Evolutionary conservation across 2,329 filamentous ascomycete species (phyloP).

Genomic region (Neopestalotiopsis clavispora): DNA sequence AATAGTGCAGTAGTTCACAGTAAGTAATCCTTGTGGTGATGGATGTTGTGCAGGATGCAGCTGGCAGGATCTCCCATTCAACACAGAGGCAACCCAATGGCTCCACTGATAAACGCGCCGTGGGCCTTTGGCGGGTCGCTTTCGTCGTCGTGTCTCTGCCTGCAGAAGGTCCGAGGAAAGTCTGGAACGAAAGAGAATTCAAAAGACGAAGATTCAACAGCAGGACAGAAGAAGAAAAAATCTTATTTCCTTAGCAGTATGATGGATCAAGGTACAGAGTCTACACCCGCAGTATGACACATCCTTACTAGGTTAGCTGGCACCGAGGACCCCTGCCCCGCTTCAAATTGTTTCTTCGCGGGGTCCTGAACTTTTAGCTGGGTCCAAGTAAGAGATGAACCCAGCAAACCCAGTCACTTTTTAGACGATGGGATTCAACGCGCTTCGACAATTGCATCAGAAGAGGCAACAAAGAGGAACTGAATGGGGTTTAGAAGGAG

Average conservation of each 20-base stretch:
- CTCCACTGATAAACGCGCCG: neutral
- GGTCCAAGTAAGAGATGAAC: neutral
- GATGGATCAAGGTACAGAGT: neutral
- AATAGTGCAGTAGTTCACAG: neutral
- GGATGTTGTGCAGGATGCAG: neutral
- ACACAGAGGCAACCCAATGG: neutral
- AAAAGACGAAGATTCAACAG: neutral
- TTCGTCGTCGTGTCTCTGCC: neutral
- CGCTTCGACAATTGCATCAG: neutral
- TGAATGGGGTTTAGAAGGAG: neutral
- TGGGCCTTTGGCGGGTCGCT: neutral
- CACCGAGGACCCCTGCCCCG: neutral
- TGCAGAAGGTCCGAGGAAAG: neutral
- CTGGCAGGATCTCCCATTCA: neutral
- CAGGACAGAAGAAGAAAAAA: neutral
- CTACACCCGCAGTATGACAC: neutral
- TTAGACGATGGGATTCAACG: neutral
- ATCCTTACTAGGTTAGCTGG: neutral
- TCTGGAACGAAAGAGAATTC: neutral
- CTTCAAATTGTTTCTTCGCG: neutral
- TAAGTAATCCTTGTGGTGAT: neutral
- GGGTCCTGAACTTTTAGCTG: conserved; percentile 2
- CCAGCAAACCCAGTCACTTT: neutral
- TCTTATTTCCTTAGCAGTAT: neutral
- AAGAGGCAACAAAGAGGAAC: neutral